Percentiles rank a stretch among this genome's conserved stretches.
Conservation (phyloP, 2,329 filamentous ascomycete species). For the Orbilia quercus region DNA sequence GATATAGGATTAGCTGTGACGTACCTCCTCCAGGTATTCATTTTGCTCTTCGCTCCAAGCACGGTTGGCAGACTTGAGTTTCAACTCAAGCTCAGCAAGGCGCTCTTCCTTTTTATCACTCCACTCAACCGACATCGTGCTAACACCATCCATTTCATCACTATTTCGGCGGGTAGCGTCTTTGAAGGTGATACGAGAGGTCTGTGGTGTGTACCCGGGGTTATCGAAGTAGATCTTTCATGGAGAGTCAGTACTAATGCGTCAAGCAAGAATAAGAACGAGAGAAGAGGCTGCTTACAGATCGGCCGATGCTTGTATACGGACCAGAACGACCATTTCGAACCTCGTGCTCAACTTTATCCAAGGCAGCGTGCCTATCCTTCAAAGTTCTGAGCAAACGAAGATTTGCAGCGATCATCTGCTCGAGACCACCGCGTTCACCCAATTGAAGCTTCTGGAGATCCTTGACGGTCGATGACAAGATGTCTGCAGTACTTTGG, state of each 20-base stretch:
- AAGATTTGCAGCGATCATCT: constrained; percentile 49
- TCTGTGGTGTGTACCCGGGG: constrained; percentile 33
- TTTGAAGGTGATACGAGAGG: constrained; percentile 51
- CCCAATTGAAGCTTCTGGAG: constrained; percentile 22
- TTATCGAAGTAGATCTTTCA: constrained; percentile 47
- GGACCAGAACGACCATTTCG: constrained; percentile 42
- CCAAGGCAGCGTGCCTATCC: constrained; percentile 46
- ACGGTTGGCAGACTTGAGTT: constrained; percentile 44
- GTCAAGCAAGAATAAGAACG: background rate
- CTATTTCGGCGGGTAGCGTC: constrained; percentile 43
- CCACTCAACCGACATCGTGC: constrained; percentile 50
- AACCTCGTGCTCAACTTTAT: constrained; percentile 49
- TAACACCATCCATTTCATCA: constrained; percentile 53
- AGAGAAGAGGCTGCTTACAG: constrained; percentile 27
- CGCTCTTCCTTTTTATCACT: constrained; percentile 37
- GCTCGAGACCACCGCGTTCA: constrained; percentile 34
- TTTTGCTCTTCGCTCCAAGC: constrained; percentile 53
- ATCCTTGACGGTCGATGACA: constrained; percentile 44
- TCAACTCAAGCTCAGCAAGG: constrained; percentile 32
- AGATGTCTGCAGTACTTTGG: constrained; percentile 48
- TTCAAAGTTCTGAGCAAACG: constrained; percentile 49
- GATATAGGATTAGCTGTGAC: background rate
- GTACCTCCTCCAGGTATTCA: constrained; percentile 45
- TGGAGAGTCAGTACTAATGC: constrained; percentile 4
- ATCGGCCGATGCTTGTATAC: constrained; percentile 45